Base-by-base conservation (phyloP, 768 basidiomycete species). In the Agaricus bisporus region DNA sequence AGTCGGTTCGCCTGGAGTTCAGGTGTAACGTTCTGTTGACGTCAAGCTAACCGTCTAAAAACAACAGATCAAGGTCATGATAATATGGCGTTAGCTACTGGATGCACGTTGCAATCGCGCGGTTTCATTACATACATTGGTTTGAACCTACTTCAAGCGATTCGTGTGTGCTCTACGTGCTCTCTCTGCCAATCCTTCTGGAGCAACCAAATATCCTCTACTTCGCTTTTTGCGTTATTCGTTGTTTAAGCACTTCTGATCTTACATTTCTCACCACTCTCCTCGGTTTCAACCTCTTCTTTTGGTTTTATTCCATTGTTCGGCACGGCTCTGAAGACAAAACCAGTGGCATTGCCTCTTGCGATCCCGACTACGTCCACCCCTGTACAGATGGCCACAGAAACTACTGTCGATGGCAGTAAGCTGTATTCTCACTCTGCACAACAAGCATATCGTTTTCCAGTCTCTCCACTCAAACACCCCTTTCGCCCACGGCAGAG, bases 361-460 rank as follows among this genome's bases (percentile, higher is more conserved):
- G 55, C 66, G 28, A 68, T 68, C 48, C 65, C 65, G 3, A 54
- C 60, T 38, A 63, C 60, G 12, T 56, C 63, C 32, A 47, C 47
- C 28, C 36, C 53, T 20, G 38, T 44, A 7, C 54, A 48, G 39
- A 44, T 59, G 36, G 35, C 46, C 44, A 55, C 41, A 20, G 45
- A 57, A 50, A 44, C 25, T 43, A 41, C 32, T 49, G 22, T 28
- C 47, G 45, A 48, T 39, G 36, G 41, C 32, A 39, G 18, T 35
- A 10, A 48, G 49, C n/a, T 36, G 54, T 49, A 38, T 48, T 25
- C 35, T 15, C 36, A 58, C 49, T 26, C 50, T 51, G 46, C 42
- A 47, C 26, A 38, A 35, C 43, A 55, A 39, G 50, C 36, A 38
- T 36, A 53, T 55, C 29, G 44, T 18, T 46, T 37, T 15, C 49